These are phyloP conservation scores for Nematocida displodere DNA, from an alignment of 371 early-diverging fungal species.

Conservation along the genomic window DNA sequence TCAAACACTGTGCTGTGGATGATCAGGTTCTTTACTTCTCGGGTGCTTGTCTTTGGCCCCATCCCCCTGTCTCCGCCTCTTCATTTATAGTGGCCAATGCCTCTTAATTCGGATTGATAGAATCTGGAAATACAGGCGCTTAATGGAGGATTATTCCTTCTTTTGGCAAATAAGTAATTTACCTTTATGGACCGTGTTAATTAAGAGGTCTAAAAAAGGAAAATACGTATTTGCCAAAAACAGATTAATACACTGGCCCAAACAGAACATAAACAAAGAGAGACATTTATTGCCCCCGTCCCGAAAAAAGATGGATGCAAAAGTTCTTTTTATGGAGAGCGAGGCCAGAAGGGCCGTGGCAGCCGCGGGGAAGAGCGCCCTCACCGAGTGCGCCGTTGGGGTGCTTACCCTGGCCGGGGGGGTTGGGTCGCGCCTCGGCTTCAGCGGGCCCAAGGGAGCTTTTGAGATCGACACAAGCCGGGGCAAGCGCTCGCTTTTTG, in stretches of 20 bases:
- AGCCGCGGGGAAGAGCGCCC: background rate
- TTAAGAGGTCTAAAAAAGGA: no score
- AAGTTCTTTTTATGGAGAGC: no score
- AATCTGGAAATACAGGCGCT: background rate
- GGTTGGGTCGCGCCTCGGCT: constrained; percentile 62
- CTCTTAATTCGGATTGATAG: background rate
- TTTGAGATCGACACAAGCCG: constrained; percentile 53
- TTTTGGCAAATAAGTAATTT: no score
- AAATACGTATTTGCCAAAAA: no score
- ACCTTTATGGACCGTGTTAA: no score
- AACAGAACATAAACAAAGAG: no score
- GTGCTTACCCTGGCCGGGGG: constrained; percentile 61
- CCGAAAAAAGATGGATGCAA: no score
- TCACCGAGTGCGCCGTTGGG: constrained; percentile 13
- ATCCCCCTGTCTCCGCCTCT: background rate
- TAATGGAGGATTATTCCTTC: no score
- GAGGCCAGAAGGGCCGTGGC: no score
- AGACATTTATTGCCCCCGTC: no score
- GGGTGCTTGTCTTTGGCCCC: background rate
- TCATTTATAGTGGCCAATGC: no score
- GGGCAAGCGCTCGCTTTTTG: constrained; percentile 49
- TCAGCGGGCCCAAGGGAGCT: constrained; percentile 58
- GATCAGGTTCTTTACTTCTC: constrained; percentile 26
- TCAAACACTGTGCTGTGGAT: constrained; percentile 37
- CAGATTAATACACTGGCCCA: no score